Base-by-base conservation (phyloP, 1,284 basidiomycete genomes). In the Ganoderma lingzhi region DNA sequence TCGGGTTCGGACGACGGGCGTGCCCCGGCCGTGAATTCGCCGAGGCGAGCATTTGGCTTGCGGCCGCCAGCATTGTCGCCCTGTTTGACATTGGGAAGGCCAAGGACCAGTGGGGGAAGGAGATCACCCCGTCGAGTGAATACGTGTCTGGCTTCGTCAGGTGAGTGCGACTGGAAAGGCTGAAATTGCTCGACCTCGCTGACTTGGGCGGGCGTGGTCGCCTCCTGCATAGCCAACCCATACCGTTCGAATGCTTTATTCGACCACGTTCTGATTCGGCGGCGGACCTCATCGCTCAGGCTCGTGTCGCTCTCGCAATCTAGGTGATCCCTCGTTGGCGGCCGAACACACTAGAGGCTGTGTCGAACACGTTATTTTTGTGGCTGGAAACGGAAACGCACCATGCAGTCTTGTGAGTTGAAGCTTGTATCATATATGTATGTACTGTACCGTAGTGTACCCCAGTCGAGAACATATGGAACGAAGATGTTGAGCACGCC, bases 21-120 rank as follows among this genome's bases (percentile, higher is more conserved):
- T 80, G 78, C 66, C 78, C 78, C 2, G 78, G 78, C 12, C 70
- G 70, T 35, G 70, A 76, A 6, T 76, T 80, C 53, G 78, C 78
- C 1, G 76, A 79, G 59, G 62, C 68, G 14, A 73, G 69, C 61
- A 51, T 78, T 14, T 78, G 75, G 77, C 66, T 78, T 35, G 69
- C 75, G 3, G 72, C 71, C n/a, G 73, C 78, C 2, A 68, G 65
- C 64, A 66, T 77, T 23, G 62, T 76, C 62, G 44, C 76, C 3
- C 68, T 76, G 9, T 75, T 78, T 69, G 72, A 78, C 56, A 69
- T 78, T 63, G 28, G 55, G 35, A 75, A 73, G 60, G 69, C 64
- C 0, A 32, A 44, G 23, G 76, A 78, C 63, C 64, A 61, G 32
- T 58, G 66, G 23, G 77, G 77, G 8, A 59, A 61, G 23, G 73